Percentiles rank a stretch among this genome's conserved stretches.
Conservation (phyloP, 345 rosid genomes). For the Aurinia saxatilis region DNA sequence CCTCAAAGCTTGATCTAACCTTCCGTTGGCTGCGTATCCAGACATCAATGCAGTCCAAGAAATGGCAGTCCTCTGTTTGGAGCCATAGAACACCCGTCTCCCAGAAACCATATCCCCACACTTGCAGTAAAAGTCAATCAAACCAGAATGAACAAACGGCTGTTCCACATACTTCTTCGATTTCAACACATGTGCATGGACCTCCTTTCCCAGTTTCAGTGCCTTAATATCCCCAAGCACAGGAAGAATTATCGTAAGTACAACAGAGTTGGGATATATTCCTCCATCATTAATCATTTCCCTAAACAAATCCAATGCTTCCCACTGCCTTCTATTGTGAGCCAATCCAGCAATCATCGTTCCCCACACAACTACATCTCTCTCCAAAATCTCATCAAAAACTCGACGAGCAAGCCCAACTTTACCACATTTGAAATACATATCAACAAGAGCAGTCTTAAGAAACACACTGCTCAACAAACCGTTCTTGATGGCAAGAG, state of each 20-base stretch:
- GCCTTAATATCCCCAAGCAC: conserved; percentile 61
- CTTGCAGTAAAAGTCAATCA: conserved; percentile 85
- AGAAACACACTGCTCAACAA: conserved; percentile 45
- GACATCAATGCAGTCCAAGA: conserved; percentile 92
- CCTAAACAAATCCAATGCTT: conserved; percentile 58
- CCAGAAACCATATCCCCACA: conserved; percentile 68
- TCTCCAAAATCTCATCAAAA: conserved; percentile 62
- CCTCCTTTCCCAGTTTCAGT: conserved; percentile 54
- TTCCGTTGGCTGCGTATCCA: conserved; percentile 67
- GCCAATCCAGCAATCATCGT: conserved; percentile 79
- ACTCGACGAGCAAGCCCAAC: conserved; percentile 46
- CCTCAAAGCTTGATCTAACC: conserved; percentile 78
- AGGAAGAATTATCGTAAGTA: conserved; percentile 58
- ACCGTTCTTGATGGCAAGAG: conserved; percentile 65
- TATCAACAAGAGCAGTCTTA: conserved; percentile 61
- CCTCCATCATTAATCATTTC: conserved; percentile 65
- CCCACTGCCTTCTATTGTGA: conserved; percentile 55
- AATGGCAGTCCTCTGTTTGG: conserved; percentile 55
- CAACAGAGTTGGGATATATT: conserved; percentile 56
- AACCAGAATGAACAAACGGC: conserved; percentile 54
- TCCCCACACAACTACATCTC: conserved; percentile 78
- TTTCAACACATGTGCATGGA: conserved; percentile 66
- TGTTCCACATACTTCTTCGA: conserved; percentile 38
- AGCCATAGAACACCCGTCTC: conserved; percentile 60
- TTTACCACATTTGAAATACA: conserved; percentile 81